These are phyloP conservation scores for Xylariaceae sp. DNA, from an alignment of 2,329 filamentous ascomycete genomes.

Conservation along the genomic window DNA sequence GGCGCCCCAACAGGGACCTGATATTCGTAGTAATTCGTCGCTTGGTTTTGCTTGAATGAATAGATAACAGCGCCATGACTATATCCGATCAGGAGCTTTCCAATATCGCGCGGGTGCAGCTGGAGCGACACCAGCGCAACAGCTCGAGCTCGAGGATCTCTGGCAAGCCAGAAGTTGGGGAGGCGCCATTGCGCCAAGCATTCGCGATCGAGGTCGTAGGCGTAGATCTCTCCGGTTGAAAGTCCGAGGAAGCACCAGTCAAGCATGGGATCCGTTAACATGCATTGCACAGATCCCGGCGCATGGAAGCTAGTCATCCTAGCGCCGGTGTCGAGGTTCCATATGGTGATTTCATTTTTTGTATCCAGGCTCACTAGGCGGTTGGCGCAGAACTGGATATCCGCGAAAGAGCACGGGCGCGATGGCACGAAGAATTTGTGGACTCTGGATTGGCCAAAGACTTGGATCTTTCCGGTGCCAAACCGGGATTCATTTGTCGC, in stretches of 20 bases:
- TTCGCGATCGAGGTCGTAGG: conserved; percentile 88
- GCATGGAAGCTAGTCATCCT: conserved; percentile 66
- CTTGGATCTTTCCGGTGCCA: conserved; percentile 79
- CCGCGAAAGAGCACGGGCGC: conserved; percentile 67
- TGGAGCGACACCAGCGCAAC: conserved; percentile 67
- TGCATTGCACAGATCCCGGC: conserved; percentile 66
- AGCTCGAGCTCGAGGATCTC: conserved; percentile 59
- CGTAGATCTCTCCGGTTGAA: conserved; percentile 76
- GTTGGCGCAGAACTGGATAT: conserved; percentile 78
- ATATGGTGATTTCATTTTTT: conserved; percentile 80
- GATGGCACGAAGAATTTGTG: conserved; percentile 67
- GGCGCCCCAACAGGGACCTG: conserved; percentile 74
- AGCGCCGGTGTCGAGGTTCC: conserved; percentile 67
- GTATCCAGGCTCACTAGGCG: conserved; percentile 79
- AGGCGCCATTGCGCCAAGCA: conserved; percentile 70
- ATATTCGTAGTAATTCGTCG: conserved; percentile 77
- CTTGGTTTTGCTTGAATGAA: conserved; percentile 86
- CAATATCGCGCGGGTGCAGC: conserved; percentile 87
- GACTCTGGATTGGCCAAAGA: conserved; percentile 79
- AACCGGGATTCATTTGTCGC: conserved; percentile 85
- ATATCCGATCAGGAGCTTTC: conserved; percentile 87
- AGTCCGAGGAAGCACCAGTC: conserved; percentile 89
- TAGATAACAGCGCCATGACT: conserved; percentile 81
- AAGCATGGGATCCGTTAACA: conserved; percentile 81
- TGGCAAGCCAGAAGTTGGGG: conserved; percentile 78